Conservation (phyloP, 768 basidiomycete genomes). For the Lentinula lateritia region DNA sequence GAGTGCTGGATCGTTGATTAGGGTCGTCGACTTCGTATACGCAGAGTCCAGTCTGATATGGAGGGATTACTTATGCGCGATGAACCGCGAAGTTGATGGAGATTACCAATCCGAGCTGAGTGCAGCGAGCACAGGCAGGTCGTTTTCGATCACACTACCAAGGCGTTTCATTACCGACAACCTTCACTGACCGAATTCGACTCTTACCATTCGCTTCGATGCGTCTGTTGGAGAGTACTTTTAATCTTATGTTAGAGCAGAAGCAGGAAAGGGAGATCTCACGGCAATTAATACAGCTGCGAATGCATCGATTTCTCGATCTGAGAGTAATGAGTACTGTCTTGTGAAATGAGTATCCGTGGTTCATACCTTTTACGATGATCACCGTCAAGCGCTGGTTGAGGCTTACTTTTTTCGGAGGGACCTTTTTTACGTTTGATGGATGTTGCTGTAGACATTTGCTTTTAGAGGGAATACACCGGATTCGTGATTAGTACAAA, state of each 20-base stretch:
- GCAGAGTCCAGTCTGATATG: constrained; percentile 65
- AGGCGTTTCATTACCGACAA: not conserved
- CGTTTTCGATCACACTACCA: constrained; percentile 43
- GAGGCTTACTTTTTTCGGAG: not conserved
- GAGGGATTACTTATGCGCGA: not conserved
- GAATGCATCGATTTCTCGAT: constrained; percentile 67
- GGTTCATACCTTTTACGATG: constrained; percentile 5
- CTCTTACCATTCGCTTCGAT: constrained; percentile 63
- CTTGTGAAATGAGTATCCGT: not conserved
- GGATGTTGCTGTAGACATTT: not conserved
- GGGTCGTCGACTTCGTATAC: constrained; percentile 84
- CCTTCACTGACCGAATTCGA: not conserved
- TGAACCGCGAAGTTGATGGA: not conserved
- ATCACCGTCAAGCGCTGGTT: not conserved
- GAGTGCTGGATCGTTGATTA: constrained; percentile 43
- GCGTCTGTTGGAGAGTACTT: constrained; percentile 25
- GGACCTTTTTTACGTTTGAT: not conserved
- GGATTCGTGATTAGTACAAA: not conserved
- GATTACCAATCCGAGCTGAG: constrained; percentile 43
- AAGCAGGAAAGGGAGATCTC: not conserved
- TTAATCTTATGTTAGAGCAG: not conserved
- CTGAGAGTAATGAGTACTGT: constrained; percentile 17
- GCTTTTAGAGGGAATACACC: not conserved
- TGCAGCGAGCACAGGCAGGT: constrained; percentile 45
- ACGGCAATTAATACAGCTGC: constrained; percentile 66